Percentiles rank a stretch among this genome's conserved stretches.
phyloP scores from a whole-genome alignment of 1,139 yeast species.

The Candida gigantensis region DNA sequence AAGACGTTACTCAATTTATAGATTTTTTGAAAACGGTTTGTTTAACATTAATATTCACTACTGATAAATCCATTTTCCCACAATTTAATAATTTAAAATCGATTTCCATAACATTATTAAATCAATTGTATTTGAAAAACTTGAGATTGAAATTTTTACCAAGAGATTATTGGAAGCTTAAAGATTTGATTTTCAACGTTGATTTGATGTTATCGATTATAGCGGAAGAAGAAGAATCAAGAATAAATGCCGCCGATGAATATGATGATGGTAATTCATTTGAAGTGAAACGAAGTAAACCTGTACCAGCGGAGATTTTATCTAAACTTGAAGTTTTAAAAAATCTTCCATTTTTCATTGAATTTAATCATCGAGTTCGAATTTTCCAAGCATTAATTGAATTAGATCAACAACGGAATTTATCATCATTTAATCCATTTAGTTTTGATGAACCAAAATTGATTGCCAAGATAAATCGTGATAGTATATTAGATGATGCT shows the following conservation, averaged over 20 bases:
- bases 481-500: slow-evolving; percentile 72
- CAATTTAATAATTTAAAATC: slow-evolving; percentile 31
- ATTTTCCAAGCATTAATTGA: slow-evolving; percentile 68
- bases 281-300: not conserved
- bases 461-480: slow-evolving; percentile 66
- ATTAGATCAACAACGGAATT: slow-evolving; percentile 43
- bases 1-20: slow-evolving; percentile 49
- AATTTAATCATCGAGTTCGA: slow-evolving; percentile 71
- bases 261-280: slow-evolving; percentile 18
- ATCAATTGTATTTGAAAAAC: slow-evolving; percentile 71
- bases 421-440: slow-evolving; percentile 15
- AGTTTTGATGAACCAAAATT: slow-evolving; percentile 22
- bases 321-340: slow-evolving; percentile 52
- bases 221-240: slow-evolving; percentile 40
- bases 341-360: slow-evolving; percentile 75
- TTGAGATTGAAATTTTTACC: slow-evolving; percentile 61
- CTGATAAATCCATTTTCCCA: slow-evolving; percentile 11
- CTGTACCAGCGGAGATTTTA: slow-evolving; percentile 5
- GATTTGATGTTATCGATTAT: slow-evolving; percentile 33
- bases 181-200: slow-evolving; percentile 27
- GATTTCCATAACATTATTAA: slow-evolving; percentile 53
- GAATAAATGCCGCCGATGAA: slow-evolving; percentile 18
- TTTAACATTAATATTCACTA: slow-evolving; percentile 52
- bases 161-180: slow-evolving; percentile 57
- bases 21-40: slow-evolving; percentile 56